Percentiles rank a stretch among this genome's conserved stretches.
phyloP scores from a whole-genome alignment of 106 monocot genomes.

The Phalaenopsis aphrodite region DNA sequence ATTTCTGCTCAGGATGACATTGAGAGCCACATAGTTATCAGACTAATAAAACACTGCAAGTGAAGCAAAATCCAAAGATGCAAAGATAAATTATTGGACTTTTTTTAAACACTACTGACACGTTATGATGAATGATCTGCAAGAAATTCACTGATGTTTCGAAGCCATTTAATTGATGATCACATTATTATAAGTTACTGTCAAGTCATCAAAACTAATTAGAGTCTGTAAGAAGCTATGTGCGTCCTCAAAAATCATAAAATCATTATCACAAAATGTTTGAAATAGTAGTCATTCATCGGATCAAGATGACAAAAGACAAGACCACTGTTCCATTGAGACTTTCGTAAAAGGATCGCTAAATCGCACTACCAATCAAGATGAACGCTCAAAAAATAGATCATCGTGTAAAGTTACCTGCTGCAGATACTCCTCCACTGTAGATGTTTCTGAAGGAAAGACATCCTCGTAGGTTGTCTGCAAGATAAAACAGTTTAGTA shows the following conservation, averaged over 20 bases:
- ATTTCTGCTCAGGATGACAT: background rate
- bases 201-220: background rate
- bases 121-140: background rate
- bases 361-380: too few relatives aligned
- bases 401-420: constrained; percentile 37
- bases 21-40: background rate
- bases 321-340: background rate
- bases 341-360: too few relatives aligned
- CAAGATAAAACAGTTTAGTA: constrained; percentile 71
- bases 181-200: background rate
- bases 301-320: background rate
- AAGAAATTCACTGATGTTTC: background rate
- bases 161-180: background rate
- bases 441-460: constrained; percentile 91
- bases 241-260: background rate
- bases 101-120: background rate
- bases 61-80: background rate
- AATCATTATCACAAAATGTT: background rate
- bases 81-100: background rate
- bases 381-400: background rate
- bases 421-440: constrained; percentile 92
- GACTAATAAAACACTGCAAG: background rate
- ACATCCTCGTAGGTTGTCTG: constrained; percentile 95
- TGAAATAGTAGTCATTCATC: background rate
- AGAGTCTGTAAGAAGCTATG: background rate